Percentiles rank a stretch among this genome's conserved stretches.
These are phyloP conservation scores for Podospora didyma DNA, from an alignment of 495 filamentous ascomycete species.

Conservation along the genomic window DNA sequence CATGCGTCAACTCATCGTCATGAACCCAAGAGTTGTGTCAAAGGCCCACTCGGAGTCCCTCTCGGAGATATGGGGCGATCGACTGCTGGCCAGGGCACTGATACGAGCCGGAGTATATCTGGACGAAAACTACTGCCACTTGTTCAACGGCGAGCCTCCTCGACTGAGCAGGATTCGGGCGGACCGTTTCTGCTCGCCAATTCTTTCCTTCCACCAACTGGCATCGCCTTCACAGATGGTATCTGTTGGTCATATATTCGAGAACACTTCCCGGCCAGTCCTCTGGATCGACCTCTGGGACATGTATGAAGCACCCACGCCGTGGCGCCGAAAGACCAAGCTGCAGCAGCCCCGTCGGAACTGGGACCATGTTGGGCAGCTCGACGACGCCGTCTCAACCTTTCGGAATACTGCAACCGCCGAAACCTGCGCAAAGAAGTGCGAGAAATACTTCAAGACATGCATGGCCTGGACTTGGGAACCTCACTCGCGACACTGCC, in stretches of 20 bases:
- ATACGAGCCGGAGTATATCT: constrained; percentile 38
- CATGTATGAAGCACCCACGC: constrained; percentile 30
- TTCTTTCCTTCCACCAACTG: constrained; percentile 40
- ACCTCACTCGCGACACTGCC: constrained; percentile 21
- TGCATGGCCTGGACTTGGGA: constrained; percentile 48
- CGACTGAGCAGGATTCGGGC: constrained; percentile 34
- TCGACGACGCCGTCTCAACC: constrained; percentile 30
- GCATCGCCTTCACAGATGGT: constrained; percentile 29
- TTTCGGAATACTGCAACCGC: constrained; percentile 24
- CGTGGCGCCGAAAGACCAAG: constrained; percentile 22
- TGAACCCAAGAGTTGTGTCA: constrained; percentile 27
- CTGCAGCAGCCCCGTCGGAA: constrained; percentile 16
- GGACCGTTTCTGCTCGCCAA: constrained; percentile 38
- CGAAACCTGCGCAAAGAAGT: constrained; percentile 24
- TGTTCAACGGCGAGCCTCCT: constrained; percentile 46
- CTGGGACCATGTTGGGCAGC: constrained; percentile 37
- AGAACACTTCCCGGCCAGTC: constrained; percentile 27
- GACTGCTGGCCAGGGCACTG: constrained; percentile 37
- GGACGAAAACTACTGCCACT: constrained; percentile 38
- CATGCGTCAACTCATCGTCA: constrained; percentile 30
- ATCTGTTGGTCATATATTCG: constrained; percentile 32
- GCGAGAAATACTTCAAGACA: constrained; percentile 9
- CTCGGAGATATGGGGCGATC: constrained; percentile 39
- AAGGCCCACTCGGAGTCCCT: constrained; percentile 34
- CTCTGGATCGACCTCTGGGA: constrained; percentile 38